phyloP scores from a whole-genome alignment of 768 basidiomycete genomes.

The Pulveroboletus sp. region DNA sequence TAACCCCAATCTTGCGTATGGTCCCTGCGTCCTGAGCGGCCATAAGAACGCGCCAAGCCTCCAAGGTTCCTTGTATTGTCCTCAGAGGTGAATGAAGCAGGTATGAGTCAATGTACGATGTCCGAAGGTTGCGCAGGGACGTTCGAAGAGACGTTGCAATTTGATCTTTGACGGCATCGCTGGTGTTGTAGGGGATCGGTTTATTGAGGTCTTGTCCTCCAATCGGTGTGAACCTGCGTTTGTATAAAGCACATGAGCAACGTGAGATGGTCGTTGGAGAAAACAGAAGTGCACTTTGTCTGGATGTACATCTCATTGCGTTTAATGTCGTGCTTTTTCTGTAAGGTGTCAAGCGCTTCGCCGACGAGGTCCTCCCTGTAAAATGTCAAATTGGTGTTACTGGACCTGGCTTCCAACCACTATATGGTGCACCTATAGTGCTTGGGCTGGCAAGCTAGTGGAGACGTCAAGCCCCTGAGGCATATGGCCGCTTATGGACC shows the following conservation, averaged over 20 bases:
- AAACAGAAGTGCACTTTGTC: conserved; percentile 63
- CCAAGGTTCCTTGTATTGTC: conserved; percentile 55
- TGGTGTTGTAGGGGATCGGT: conserved; percentile 71
- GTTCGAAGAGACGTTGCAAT: conserved; percentile 57
- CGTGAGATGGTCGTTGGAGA: conserved; percentile 2
- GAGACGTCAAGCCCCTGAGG: conserved; percentile 15
- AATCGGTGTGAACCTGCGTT: conserved; percentile 65
- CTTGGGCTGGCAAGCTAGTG: conserved; percentile 64
- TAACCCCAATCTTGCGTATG: conserved; percentile 66
- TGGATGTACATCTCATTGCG: conserved; percentile 76
- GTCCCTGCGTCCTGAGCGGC: conserved; percentile 63
- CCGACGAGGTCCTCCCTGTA: conserved; percentile 79
- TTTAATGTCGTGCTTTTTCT: conserved; percentile 55
- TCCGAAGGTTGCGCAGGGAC: conserved; percentile 68
- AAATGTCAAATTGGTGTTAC: background rate
- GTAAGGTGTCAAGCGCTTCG: conserved; percentile 57
- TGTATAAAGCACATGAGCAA: background rate
- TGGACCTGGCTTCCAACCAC: background rate
- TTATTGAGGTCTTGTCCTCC: conserved; percentile 67
- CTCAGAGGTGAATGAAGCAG: conserved; percentile 74
- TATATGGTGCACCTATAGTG: conserved; percentile 54
- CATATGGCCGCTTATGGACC: conserved; percentile 17
- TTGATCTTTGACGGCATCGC: conserved; percentile 52
- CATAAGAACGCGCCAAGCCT: conserved; percentile 67
- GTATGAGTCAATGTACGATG: conserved; percentile 75